Conservation (phyloP, 805 yeast genomes). For the Debaryomyces tyrocola region DNA sequence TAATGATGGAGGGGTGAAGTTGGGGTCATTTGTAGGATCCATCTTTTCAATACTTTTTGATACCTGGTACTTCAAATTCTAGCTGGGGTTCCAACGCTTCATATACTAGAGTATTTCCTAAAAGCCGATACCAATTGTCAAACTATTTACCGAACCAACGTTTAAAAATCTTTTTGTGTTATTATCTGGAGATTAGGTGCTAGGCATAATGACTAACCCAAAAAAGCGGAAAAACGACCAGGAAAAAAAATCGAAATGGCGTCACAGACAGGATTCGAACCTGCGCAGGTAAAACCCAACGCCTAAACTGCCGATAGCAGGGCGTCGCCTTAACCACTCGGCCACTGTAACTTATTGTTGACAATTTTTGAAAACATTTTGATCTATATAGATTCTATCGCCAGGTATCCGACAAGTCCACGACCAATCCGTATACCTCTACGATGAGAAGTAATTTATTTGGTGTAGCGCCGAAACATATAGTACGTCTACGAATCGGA, state of each 20-base stretch:
- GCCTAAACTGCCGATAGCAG: constrained; percentile 40
- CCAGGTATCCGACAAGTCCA: no score
- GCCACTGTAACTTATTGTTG: constrained; percentile 40
- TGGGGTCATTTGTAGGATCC: constrained; percentile 94
- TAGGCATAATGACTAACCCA: no score
- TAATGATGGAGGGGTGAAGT: constrained; percentile 82
- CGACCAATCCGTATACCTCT: no score
- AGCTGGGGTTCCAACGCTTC: background rate
- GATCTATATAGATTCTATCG: no score
- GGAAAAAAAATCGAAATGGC: constrained; percentile 25
- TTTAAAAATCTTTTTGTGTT: no score
- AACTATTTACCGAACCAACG: no score
- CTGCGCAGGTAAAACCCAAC: constrained; percentile 49
- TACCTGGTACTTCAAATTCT: background rate
- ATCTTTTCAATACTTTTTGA: constrained; percentile 30
- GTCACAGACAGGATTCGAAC: constrained; percentile 56
- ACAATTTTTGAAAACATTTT: background rate
- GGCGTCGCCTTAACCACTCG: constrained; percentile 56
- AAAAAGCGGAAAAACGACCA: background rate
- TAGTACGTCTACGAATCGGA: no score
- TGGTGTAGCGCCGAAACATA: no score
- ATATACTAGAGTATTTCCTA: no score
- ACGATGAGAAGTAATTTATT: no score
- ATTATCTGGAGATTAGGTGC: no score
- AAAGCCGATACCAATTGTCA: no score